phyloP scores from a whole-genome alignment of 305 asterid species.

The Solanum hybrid region DNA sequence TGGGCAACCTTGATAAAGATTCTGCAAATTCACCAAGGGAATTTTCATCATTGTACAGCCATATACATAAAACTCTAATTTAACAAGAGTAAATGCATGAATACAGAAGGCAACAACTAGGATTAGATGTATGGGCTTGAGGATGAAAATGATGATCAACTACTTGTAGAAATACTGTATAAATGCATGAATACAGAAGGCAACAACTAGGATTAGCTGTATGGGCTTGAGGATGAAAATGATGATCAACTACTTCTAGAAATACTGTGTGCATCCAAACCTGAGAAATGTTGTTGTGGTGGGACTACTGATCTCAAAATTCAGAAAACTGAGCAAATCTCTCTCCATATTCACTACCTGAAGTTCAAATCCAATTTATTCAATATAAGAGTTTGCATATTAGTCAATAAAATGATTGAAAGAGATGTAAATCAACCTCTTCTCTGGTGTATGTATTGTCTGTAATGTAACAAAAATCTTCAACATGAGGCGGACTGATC shows the following conservation, averaged over 20 bases:
- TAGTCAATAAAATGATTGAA: constrained; percentile 2
- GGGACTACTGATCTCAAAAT: constrained; percentile 60
- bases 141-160: neutral
- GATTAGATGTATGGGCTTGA: neutral
- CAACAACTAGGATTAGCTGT: neutral
- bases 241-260: neutral
- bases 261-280: constrained; percentile 20
- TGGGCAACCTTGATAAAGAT: constrained; percentile 42
- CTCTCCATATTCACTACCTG: constrained; percentile 67
- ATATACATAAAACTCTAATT: neutral
- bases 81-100: neutral
- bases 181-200: neutral
- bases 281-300: constrained; percentile 66
- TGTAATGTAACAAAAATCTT: constrained; percentile 76
- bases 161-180: neutral
- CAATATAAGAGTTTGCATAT: neutral
- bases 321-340: constrained; percentile 50
- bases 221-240: neutral
- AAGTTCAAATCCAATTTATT: neutral
- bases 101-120: neutral
- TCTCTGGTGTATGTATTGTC: constrained; percentile 72
- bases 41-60: neutral
- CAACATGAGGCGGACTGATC: constrained; percentile 62
- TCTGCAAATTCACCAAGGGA: constrained; percentile 30
- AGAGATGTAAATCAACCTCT: constrained; percentile 45